phyloP scores from a whole-genome alignment of 2,329 filamentous ascomycete species.

The Didymella sp. region DNA sequence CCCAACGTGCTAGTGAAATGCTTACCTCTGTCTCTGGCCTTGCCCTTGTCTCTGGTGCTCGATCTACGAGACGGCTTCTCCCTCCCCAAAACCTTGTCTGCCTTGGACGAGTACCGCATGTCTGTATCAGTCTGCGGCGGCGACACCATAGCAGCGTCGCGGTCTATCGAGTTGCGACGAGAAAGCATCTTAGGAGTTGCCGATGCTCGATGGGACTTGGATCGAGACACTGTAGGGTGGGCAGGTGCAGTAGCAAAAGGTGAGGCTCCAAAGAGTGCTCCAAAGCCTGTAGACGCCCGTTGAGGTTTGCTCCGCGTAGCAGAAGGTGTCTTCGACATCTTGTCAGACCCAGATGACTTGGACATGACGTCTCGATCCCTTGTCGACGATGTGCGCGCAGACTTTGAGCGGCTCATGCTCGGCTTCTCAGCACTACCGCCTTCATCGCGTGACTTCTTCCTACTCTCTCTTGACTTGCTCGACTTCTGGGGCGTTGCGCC shows the following conservation, averaged over 20 bases:
- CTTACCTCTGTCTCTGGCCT: conserved; percentile 60
- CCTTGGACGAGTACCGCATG: conserved; percentile 72
- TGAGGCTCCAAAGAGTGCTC: conserved; percentile 65
- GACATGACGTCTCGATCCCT: conserved; percentile 69
- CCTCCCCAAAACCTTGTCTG: conserved; percentile 76
- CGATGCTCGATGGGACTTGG: conserved; percentile 71
- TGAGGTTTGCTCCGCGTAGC: conserved; percentile 57
- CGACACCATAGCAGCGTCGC: conserved; percentile 69
- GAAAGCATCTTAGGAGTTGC: conserved; percentile 66
- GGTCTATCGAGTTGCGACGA: conserved; percentile 72
- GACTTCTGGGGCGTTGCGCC: conserved; percentile 57
- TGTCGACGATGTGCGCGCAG: conserved; percentile 54
- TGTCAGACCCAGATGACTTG: conserved; percentile 77
- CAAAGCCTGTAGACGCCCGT: conserved; percentile 66
- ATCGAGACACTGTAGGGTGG: conserved; percentile 62
- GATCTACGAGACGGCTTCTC: conserved; percentile 53
- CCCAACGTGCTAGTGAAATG: conserved; percentile 28
- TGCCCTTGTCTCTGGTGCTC: conserved; percentile 53
- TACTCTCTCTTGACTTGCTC: conserved; percentile 52
- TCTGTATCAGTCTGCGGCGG: conserved; percentile 72
- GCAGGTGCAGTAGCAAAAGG: conserved; percentile 49
- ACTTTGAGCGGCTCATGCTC: conserved; percentile 62
- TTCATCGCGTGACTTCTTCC: conserved; percentile 45
- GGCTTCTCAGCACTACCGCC: conserved; percentile 47
- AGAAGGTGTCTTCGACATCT: conserved; percentile 59